Evolutionary conservation across 2,329 filamentous ascomycete species (phyloP).

Genomic region (Lachnellula subtilissima): DNA sequence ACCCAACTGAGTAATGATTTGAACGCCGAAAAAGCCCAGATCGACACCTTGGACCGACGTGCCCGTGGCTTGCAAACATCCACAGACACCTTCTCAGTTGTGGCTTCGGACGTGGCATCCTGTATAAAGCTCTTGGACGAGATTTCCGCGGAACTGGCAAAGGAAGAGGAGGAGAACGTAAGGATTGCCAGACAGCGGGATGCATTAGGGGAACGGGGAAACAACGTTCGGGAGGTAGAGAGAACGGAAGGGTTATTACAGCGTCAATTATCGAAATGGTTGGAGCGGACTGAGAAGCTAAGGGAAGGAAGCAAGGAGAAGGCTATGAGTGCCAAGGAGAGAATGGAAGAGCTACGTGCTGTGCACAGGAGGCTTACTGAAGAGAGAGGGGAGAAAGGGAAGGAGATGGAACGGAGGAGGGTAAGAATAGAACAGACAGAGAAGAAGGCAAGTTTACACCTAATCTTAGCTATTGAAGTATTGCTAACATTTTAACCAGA

Average conservation of each 20-base stretch:
- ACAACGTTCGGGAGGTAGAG: constrained; percentile 88
- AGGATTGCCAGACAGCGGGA: constrained; percentile 79
- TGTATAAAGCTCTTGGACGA: constrained; percentile 89
- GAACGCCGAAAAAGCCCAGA: constrained; percentile 72
- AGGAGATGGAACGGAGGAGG: constrained; percentile 85
- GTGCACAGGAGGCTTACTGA: constrained; percentile 77
- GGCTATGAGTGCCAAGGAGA: constrained; percentile 72
- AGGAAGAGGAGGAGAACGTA: constrained; percentile 85
- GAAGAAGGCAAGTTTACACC: constrained; percentile 70
- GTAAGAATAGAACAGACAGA: constrained; percentile 97
- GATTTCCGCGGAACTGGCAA: constrained; percentile 74
- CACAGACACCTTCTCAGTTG: constrained; percentile 80
- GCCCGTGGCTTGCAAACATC: constrained; percentile 89
- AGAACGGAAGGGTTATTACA: constrained; percentile 78
- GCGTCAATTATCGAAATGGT: constrained; percentile 79
- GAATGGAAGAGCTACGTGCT: constrained; percentile 83
- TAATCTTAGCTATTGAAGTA: constrained; percentile 1
- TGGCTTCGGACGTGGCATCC: constrained; percentile 77
- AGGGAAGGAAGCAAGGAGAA: constrained; percentile 76
- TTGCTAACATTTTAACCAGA: constrained; percentile 50
- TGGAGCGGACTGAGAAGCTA: constrained; percentile 79
- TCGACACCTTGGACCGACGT: constrained; percentile 81
- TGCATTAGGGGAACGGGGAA: constrained; percentile 78
- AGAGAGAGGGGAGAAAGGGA: constrained; percentile 79
- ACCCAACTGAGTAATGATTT: constrained; percentile 78